Base-by-base conservation (phyloP, 257 asterid genomes). In the Ilex aquifolium region DNA sequence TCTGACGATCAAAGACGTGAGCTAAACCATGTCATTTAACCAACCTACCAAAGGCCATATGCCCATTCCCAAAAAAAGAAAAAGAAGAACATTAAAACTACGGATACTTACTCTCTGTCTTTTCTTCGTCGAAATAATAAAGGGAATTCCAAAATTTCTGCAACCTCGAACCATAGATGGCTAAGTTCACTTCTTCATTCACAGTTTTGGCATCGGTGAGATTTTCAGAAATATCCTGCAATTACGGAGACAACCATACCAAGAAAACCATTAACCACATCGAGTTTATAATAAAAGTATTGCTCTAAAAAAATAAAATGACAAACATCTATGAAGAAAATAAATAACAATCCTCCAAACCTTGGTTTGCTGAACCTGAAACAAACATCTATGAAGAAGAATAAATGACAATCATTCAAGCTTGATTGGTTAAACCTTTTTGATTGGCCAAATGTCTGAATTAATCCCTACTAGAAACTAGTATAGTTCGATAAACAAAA, bases 81-180 rank as follows among this genome's bases (percentile, higher is more conserved):
- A 39, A 13, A 10, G 31, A 21, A 4, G 27, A 60, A n/a, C 8
- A 50, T 6, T 14, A 60, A 31, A n/a, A 44, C 6, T 15, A 13
- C 32, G 29, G 55, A 65, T 59, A 42, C 84, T 62, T 61, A 87
- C 93, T 75, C 64, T 57, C 64, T 36, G 44, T 71, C 31, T 57
- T 67, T 64, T 52, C 74, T 58, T 78, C 88, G 67, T 77, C 81
- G 49, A 79, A 74, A 70, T 61, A 73, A 77, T 83, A 89, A 36
- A 86, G 83, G 6, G 82, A 65, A 6, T 61, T 63, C 69, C 82
- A 78, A 58, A 56, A 68, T 54, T 69, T 75, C 54, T 74, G 80
- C 65, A 87, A 60, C 69, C n/a, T 69, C 42, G 44, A 31, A 21
- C 74, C 70, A 83, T 82, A 76, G 61, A 49, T 58, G 0, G 78